A percentile compares a stretch with the other conserved stretches of the same genome.
Conservation (phyloP, 1,139 yeast genomes). For the Diutina mesorugosa region DNA sequence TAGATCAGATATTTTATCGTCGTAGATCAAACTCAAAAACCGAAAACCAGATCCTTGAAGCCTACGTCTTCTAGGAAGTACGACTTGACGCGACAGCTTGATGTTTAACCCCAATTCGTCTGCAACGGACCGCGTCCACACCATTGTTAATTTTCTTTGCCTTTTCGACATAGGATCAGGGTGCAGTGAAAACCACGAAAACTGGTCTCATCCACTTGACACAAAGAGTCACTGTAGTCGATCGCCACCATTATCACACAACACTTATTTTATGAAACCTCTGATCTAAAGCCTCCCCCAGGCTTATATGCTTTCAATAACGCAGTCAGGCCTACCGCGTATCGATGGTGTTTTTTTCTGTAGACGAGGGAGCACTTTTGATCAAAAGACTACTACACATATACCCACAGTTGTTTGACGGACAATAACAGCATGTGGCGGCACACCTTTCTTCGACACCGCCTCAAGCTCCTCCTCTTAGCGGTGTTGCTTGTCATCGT, state of each 20-base stretch:
- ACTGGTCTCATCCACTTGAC: too few relatives aligned
- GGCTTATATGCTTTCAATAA: not conserved
- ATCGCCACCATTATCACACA: too few relatives aligned
- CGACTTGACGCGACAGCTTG: not conserved
- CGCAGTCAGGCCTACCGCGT: not conserved
- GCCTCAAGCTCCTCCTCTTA: not conserved
- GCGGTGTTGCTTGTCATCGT: not conserved
- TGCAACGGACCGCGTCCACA: too few relatives aligned
- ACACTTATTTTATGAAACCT: not conserved
- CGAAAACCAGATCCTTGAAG: too few relatives aligned
- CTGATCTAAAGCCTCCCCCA: not conserved
- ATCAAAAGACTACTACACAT: not conserved
- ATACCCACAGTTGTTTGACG: not conserved
- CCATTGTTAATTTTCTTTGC: too few relatives aligned
- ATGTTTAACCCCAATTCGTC: not conserved
- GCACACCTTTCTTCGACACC: not conserved
- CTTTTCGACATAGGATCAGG: too few relatives aligned
- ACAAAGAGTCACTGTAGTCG: too few relatives aligned
- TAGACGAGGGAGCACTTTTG: not conserved
- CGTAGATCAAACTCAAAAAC: not conserved
- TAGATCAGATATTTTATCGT: conserved; percentile 26
- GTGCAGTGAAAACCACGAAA: too few relatives aligned
- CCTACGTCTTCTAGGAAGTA: not conserved
- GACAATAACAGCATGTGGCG: not conserved
- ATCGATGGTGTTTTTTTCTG: not conserved